These are phyloP conservation scores for Candida neerlandica DNA, from an alignment of 1,139 yeast genomes.

Conservation along the genomic window DNA sequence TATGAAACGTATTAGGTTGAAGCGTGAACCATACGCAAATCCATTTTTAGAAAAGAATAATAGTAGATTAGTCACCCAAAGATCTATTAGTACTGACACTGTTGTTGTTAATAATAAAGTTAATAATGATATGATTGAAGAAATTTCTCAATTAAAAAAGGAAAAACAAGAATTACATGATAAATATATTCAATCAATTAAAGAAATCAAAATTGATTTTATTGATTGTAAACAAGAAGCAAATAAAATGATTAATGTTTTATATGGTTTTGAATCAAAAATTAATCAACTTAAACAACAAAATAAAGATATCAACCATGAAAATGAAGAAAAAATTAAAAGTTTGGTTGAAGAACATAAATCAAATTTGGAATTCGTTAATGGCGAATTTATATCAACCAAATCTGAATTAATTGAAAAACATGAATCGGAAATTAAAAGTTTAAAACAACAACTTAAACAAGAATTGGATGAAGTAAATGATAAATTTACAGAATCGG, in stretches of 20 bases:
- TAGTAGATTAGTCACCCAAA: conserved; percentile 1
- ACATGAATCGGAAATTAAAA: conserved; percentile 1
- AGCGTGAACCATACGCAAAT: not conserved
- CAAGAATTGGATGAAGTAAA: conserved; percentile 2
- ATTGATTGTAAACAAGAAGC: conserved; percentile 10
- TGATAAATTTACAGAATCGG: not conserved
- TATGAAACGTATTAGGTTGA: not conserved
- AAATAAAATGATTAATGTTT: conserved; percentile 1
- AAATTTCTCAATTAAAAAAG: conserved; percentile 1
- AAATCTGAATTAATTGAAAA: conserved; percentile 2
- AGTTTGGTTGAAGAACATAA: not conserved
- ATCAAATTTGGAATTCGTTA: not conserved
- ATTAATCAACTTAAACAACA: conserved; percentile 5
- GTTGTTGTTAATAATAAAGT: not conserved
- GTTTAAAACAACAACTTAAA: not conserved
- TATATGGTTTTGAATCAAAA: conserved; percentile 6
- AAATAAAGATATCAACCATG: not conserved
- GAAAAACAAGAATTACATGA: conserved; percentile 8
- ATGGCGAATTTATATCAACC: not conserved
- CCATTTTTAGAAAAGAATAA: conserved; percentile 4
- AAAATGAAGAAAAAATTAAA: not conserved
- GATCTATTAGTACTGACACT: conserved; percentile 3
- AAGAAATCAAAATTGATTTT: conserved; percentile 13
- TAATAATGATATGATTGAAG: not conserved
- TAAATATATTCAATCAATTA: conserved; percentile 9